These are phyloP conservation scores for baker's yeast (Saccharomyces cerevisiae) DNA, from an alignment of 805 yeast genomes.

Conservation along the genomic window DNA sequence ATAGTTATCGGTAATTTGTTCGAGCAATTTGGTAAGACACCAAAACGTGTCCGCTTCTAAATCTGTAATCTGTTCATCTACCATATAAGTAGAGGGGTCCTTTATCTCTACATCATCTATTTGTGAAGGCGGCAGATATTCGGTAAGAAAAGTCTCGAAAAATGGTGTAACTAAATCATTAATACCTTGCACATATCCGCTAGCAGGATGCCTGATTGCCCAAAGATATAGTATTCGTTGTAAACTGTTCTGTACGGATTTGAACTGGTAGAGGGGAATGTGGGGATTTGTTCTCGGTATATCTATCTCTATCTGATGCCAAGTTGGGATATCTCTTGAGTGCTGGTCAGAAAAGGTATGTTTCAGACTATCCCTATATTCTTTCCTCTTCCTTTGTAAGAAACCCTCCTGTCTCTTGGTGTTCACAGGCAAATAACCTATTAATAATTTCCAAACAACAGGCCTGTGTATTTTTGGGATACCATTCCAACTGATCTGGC, in stretches of 20 bases:
- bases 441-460: slow-evolving; percentile 76
- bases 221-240: slow-evolving; percentile 80
- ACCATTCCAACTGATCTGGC: slow-evolving; percentile 89
- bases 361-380: slow-evolving; percentile 66
- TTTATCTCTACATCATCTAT: slow-evolving; percentile 44
- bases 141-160: slow-evolving; percentile 72
- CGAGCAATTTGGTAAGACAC: slow-evolving; percentile 86
- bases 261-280: slow-evolving; percentile 59
- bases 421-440: slow-evolving; percentile 88
- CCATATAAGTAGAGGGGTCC: slow-evolving; percentile 52
- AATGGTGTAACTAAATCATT: slow-evolving; percentile 92
- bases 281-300: slow-evolving; percentile 91
- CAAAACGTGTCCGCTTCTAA: slow-evolving; percentile 96
- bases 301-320: slow-evolving; percentile 94
- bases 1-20: slow-evolving; percentile 92
- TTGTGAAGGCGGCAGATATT: slow-evolving; percentile 42
- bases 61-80: slow-evolving; percentile 50
- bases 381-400: slow-evolving; percentile 72
- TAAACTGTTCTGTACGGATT: slow-evolving; percentile 66
- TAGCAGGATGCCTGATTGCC: slow-evolving; percentile 96
- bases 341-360: slow-evolving; percentile 48
- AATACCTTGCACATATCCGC: slow-evolving; percentile 96
- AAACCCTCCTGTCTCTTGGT: slow-evolving; percentile 64
- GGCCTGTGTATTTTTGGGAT: slow-evolving; percentile 77
- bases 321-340: slow-evolving; percentile 65